These are phyloP conservation scores for Trichoderma asperelloides DNA, from an alignment of 495 filamentous ascomycete species.

Conservation along the genomic window DNA sequence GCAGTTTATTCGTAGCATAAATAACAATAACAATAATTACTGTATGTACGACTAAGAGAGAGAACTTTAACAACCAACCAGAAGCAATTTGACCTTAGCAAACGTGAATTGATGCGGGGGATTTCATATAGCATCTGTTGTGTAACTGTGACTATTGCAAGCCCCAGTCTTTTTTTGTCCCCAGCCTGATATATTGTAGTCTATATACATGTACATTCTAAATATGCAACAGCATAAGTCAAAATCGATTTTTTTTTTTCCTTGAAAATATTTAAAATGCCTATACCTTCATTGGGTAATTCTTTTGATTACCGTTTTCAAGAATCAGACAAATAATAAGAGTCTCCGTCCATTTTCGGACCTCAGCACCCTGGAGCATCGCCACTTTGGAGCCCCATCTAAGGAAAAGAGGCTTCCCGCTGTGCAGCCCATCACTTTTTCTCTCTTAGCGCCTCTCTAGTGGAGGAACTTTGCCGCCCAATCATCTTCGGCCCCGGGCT, in stretches of 20 bases:
- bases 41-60: too few species aligned
- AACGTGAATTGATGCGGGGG: background rate
- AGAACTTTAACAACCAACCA: slow-evolving; percentile 1
- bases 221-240: background rate
- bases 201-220: too few species aligned
- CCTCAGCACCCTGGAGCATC: background rate
- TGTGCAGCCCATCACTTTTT: background rate
- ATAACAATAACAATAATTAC: too few species aligned
- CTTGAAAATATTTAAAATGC: too few species aligned
- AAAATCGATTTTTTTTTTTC: background rate
- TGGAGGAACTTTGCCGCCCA: background rate
- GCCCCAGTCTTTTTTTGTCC: too few species aligned
- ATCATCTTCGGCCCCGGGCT: background rate
- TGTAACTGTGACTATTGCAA: background rate
- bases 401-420: background rate
- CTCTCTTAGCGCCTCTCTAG: background rate
- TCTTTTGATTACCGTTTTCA: background rate
- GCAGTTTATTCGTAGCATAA: too few species aligned
- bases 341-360: background rate
- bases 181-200: too few species aligned
- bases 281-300: too few species aligned
- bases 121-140: background rate
- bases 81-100: background rate
- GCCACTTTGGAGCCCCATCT: background rate
- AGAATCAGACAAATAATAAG: background rate